Base-by-base conservation (phyloP, 345 rosid species). In the Balakata baccata region DNA sequence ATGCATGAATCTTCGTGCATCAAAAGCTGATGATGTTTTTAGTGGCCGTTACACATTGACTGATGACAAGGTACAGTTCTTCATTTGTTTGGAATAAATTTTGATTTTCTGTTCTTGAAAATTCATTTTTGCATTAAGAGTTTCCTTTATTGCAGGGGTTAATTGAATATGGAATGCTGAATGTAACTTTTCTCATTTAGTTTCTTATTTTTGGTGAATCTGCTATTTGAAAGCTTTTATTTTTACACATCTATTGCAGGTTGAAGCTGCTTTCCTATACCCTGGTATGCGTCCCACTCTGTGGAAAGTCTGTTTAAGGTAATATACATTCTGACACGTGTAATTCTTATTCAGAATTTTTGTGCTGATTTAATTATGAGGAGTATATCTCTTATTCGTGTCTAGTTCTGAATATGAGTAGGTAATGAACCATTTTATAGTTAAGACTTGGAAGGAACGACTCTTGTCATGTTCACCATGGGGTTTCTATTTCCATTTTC, bases 251-350 rank as follows among this genome's bases (percentile, higher is more conserved):
- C 72, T 63, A 14, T 76, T 75, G 74, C 86, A 94, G 98, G 89
- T 90, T 66, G 97, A 89, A 84, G 98, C 98, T 75, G 89, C 95
- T 71, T 89, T 94, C 64, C 71, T 86, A 69, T 94, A 94, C 75
- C 93, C 98, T 2, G 96, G 95, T 68, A 60, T 77, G 75, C 89
- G 87, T 38, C 98, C 94, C 43, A 92, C 98, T 22, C 86, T 89
- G 78, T 84, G 90, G 78, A 89, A 89, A 83, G 87, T 89, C 74
- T 88, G 95, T 71, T 80, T 88, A 86, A 90, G 98, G 98, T 92
- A 85, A 61, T 58, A 47, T 11, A 71, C 51, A n/a, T 37, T n/a
- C 52, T 68, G 11, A 5, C 49, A 39, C 59, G 72, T 38, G n/a
- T 47, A 63, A 52, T 39, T 66, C 23, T 56, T 37, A 3, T 41